Base-by-base conservation (phyloP, 768 basidiomycete species). In the Boletus sp. region DNA sequence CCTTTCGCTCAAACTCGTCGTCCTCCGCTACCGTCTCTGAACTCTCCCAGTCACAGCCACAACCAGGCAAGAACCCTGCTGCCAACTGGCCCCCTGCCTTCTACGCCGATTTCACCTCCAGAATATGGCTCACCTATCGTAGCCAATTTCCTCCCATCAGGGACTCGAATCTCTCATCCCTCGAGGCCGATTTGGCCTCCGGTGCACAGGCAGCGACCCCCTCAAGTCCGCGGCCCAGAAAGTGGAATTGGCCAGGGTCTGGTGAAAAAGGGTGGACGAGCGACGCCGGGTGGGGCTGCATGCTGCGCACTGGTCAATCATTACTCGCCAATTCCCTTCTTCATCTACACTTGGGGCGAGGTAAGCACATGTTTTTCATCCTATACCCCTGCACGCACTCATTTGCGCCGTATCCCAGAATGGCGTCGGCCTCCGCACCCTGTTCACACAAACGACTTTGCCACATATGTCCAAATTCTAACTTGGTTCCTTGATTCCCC, bases 401-500 rank as follows among this genome's bases (percentile, higher is more conserved):
- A 65, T 56, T 18, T 46, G 3, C 36, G 18, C 32, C 53, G 4
- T 39, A 32, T 50, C 39, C 48, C 63, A 95, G 94, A 94, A 56
- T 96, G 94, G 94, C 80, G 94, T 52, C 77, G 86, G 20, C 92
- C 94, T 0, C 80, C 85, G 0, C 68, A 82, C 55, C 77, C 83
- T 3, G 75, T 85, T 14, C 75, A 76, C 55, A 83, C 85, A 0
- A 77, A 82, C 3, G 85, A 80, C 59, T 94, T 90, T 67, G 90
- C 91, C 1, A 87, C 83, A 3, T 98, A 99, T 66, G 90, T 96
- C 7, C 89, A 89, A 60, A 89, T 98, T 50, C 56, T 99, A 20
- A 89, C 92, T 0, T 98, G 95, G 94, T 99, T 98, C 76, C 75
- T 98, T 46, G 96, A 99, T 68, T 87, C 89, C 2, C 95, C 95